A percentile compares a stretch with the other conserved stretches of the same genome.
Evolutionary conservation across 2,329 filamentous ascomycete genomes (phyloP).

Genomic region (Aspergillus jensenii): DNA sequence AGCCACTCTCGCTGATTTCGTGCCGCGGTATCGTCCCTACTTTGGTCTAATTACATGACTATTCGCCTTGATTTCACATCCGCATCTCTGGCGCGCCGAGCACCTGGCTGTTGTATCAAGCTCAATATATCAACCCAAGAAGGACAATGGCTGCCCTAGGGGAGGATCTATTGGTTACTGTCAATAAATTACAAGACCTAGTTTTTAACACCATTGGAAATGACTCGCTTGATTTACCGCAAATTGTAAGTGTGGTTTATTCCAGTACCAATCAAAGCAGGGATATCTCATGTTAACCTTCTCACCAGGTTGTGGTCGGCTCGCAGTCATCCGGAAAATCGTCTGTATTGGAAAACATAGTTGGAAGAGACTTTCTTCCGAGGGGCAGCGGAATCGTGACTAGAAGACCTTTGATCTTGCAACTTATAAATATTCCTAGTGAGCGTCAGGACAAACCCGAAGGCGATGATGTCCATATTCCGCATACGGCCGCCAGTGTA

Average conservation of each 20-base stretch:
- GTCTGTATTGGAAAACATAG: slow-evolving; percentile 97
- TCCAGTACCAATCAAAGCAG: not conserved
- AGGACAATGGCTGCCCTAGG: slow-evolving; percentile 85
- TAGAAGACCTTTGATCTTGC: slow-evolving; percentile 86
- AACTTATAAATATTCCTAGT: slow-evolving; percentile 92
- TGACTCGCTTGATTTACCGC: slow-evolving; percentile 93
- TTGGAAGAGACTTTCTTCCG: slow-evolving; percentile 94
- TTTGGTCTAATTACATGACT: not conserved
- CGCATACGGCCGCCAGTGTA: slow-evolving; percentile 75
- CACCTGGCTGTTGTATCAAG: not conserved
- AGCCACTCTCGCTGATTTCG: not conserved
- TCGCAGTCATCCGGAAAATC: slow-evolving; percentile 99
- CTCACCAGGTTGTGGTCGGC: slow-evolving; percentile 83
- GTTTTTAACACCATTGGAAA: slow-evolving; percentile 99
- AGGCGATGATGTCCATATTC: slow-evolving; percentile 64
- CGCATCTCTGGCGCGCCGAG: not conserved
- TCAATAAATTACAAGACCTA: slow-evolving; percentile 97
- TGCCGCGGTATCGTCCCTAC: not conserved
- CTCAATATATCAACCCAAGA: not conserved
- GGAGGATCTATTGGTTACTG: slow-evolving; percentile 89
- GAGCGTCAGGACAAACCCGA: slow-evolving; percentile 68
- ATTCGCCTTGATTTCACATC: not conserved
- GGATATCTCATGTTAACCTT: slow-evolving; percentile 8
- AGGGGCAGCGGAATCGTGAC: slow-evolving; percentile 97
- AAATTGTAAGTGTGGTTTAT: slow-evolving; percentile 72